A percentile compares a stretch with the other conserved stretches of the same genome.
These are phyloP conservation scores for Colletotrichum horii DNA, from an alignment of 2,329 filamentous ascomycete species.

Conservation along the genomic window DNA sequence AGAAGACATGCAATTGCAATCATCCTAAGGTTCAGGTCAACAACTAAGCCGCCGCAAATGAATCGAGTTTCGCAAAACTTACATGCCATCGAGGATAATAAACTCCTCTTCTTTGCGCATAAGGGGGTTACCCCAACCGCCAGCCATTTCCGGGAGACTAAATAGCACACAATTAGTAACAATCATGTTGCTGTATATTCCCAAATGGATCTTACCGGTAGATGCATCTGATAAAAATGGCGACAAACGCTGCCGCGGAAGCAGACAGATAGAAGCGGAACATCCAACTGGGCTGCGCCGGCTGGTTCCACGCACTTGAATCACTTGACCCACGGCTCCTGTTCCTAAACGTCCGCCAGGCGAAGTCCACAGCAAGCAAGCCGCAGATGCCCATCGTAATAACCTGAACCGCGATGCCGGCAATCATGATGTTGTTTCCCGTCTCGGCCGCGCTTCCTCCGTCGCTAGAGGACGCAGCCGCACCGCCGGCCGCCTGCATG, in stretches of 20 bases:
- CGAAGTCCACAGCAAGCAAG: neutral
- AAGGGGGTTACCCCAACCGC: neutral
- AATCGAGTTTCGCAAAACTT: neutral
- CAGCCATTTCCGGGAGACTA: neutral
- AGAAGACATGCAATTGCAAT: neutral
- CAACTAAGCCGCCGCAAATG: neutral
- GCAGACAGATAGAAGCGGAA: neutral
- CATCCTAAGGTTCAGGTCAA: neutral
- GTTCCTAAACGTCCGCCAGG: neutral
- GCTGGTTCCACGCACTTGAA: neutral
- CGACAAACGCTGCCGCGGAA: neutral
- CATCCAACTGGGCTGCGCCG: neutral
- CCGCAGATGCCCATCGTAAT: neutral
- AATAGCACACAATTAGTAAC: neutral
- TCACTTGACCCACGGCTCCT: neutral
- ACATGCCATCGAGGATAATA: neutral
- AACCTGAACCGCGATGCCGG: neutral
- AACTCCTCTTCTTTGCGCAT: neutral
- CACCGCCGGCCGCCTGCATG: slow-evolving; percentile 63
- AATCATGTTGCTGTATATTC: neutral
- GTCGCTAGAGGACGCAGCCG: slow-evolving; percentile 36
- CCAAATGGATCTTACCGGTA: neutral
- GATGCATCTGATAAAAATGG: neutral
- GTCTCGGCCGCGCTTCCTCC: neutral
- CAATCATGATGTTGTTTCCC: neutral